A percentile compares a stretch with the other conserved stretches of the same genome.
Evolutionary conservation across 2,329 filamentous ascomycete genomes (phyloP).

Genomic region (Monosporascus sp.): DNA sequence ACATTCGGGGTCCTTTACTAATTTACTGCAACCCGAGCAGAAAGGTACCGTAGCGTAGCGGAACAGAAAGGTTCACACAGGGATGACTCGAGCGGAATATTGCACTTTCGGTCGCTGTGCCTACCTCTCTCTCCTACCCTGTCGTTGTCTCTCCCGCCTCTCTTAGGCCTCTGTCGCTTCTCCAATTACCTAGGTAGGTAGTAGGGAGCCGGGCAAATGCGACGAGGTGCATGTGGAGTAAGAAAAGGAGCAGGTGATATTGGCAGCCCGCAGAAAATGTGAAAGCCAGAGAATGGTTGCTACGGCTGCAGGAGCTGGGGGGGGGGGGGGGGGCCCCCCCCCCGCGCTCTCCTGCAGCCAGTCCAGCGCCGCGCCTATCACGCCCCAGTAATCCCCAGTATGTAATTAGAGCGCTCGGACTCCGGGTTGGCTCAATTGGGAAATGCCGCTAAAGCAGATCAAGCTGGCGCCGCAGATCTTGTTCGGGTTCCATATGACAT

Average conservation of each 20-base stretch:
- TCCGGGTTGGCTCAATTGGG: too few species aligned
- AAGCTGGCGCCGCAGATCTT: too few species aligned
- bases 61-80: too few species aligned
- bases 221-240: background rate
- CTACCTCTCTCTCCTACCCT: background rate
- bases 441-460: too few species aligned
- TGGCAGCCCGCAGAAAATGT: background rate
- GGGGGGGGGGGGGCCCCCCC: too few species aligned
- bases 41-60: too few species aligned
- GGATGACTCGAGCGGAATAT: background rate
- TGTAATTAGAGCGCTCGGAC: too few species aligned
- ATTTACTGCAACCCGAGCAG: background rate
- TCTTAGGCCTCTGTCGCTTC: background rate
- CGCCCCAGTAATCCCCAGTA: too few species aligned
- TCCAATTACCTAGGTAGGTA: background rate
- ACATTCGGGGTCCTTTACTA: background rate
- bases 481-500: too few species aligned
- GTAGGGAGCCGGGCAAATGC: too few species aligned
- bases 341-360: too few species aligned
- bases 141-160: background rate
- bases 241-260: background rate
- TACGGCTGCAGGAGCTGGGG: background rate
- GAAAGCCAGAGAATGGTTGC: background rate
- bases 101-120: background rate
- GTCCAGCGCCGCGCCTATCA: too few species aligned